phyloP scores from a whole-genome alignment of 805 yeast species.

The Cyberlindnera nakhonratchasimensis region DNA sequence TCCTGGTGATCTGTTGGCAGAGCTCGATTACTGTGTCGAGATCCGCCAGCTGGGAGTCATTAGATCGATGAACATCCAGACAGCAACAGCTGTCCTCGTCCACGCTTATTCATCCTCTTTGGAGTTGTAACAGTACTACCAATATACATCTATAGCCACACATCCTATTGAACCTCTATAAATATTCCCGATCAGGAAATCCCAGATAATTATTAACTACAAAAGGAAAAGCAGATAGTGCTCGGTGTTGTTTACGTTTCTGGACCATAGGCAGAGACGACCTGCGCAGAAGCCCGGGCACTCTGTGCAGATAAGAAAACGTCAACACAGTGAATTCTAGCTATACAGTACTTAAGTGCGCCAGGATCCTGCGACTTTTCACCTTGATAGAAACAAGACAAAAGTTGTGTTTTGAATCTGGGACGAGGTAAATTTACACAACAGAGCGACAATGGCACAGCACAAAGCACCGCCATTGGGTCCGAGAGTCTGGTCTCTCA shows the following conservation, averaged over 20 bases:
- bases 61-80: constrained; percentile 94
- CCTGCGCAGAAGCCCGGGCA: too few species aligned
- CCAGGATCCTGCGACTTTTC: too few species aligned
- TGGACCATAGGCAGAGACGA: too few species aligned
- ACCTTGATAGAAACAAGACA: too few species aligned
- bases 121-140: background rate
- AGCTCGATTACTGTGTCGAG: constrained; percentile 82
- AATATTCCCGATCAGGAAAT: background rate
- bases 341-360: background rate
- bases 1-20: constrained; percentile 79
- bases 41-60: constrained; percentile 90
- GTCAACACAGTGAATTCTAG: background rate
- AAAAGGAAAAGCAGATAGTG: background rate
- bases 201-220: background rate
- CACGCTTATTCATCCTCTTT: constrained; percentile 67
- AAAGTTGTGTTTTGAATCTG: too few species aligned
- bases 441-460: constrained; percentile 1
- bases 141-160: too few species aligned
- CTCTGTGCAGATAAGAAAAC: constrained; percentile 3
- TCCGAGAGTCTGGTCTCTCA: constrained; percentile 16
- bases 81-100: constrained; percentile 92
- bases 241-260: constrained; percentile 7
- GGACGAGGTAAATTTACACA: too few species aligned
- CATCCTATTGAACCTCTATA: too few species aligned
- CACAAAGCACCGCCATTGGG: constrained; percentile 9